phyloP scores from a whole-genome alignment of 495 filamentous ascomycete genomes.

The Penicillium parvum region DNA sequence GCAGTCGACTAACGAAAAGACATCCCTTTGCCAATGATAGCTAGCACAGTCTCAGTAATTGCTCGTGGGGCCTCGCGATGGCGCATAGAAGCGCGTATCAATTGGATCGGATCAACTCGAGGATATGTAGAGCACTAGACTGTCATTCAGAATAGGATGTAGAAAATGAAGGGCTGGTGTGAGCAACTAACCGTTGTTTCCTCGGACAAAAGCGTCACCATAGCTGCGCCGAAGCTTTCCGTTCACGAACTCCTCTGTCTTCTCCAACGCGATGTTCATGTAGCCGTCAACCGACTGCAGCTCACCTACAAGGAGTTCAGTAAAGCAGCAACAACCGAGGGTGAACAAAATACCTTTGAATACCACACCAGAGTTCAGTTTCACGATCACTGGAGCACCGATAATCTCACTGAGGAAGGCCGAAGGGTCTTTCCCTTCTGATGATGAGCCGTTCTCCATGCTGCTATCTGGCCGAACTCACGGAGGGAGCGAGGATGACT shows the following conservation, averaged over 20 bases:
- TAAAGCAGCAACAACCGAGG: neutral
- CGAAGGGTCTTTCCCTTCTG: slow-evolving; percentile 81
- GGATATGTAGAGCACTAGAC: slow-evolving; percentile 42
- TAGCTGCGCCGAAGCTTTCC: slow-evolving; percentile 75
- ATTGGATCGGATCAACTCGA: slow-evolving; percentile 20
- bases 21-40: too few relatives aligned
- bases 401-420: slow-evolving; percentile 89
- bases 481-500: neutral
- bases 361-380: slow-evolving; percentile 91
- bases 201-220: slow-evolving; percentile 93
- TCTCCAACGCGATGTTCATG: slow-evolving; percentile 98
- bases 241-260: slow-evolving; percentile 85
- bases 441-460: slow-evolving; percentile 71
- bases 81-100: neutral
- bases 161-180: neutral
- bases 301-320: slow-evolving; percentile 55
- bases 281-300: slow-evolving; percentile 97
- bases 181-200: slow-evolving; percentile 78
- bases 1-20: too few relatives aligned
- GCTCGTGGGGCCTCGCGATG: neutral
- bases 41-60: too few relatives aligned
- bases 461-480: slow-evolving; percentile 3
- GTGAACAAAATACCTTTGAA: slow-evolving; percentile 69
- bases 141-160: neutral
- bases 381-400: slow-evolving; percentile 85